Evolutionary conservation across 164 flowering plant genomes (phyloP).

Genomic region (Dillenia turbinata): DNA sequence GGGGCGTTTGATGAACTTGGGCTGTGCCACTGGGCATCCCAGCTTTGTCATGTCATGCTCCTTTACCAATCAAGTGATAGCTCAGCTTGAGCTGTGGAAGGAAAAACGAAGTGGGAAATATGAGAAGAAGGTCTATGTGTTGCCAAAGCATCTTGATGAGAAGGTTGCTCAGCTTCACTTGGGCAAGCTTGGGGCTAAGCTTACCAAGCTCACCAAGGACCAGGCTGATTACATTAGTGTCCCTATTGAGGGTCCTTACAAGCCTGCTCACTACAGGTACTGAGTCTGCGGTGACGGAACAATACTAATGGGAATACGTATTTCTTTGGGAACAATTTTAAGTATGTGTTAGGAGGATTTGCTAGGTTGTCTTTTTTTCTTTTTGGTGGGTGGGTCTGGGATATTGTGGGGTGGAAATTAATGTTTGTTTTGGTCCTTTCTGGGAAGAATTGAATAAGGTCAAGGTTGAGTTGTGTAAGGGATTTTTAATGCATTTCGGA

Average conservation of each 20-base stretch:
- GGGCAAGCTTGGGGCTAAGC: constrained; percentile 72
- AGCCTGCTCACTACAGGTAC: constrained; percentile 75
- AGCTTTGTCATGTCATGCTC: constrained; percentile 85
- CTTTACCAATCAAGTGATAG: constrained; percentile 78
- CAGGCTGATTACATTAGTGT: constrained; percentile 73
- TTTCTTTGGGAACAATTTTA: too few species aligned
- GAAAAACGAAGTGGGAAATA: constrained; percentile 60
- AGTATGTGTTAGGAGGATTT: too few species aligned
- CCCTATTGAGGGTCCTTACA: constrained; percentile 72
- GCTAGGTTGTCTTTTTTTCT: too few species aligned
- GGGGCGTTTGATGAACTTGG: constrained; percentile 81
- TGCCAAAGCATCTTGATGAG: constrained; percentile 81
- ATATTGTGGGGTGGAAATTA: too few species aligned
- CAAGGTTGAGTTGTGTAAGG: too few species aligned
- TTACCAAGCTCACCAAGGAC: constrained; percentile 63
- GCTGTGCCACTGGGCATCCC: constrained; percentile 85
- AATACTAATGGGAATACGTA: too few species aligned
- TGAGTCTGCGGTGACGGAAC: constrained; percentile 16
- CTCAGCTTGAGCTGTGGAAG: constrained; percentile 82
- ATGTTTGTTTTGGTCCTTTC: too few species aligned
- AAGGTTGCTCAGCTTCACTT: constrained; percentile 76
- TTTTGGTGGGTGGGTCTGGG: too few species aligned
- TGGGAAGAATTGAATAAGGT: too few species aligned
- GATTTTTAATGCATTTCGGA: too few species aligned
- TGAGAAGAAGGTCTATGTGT: constrained; percentile 69